Percentiles rank a stretch among this genome's conserved stretches.
These are phyloP conservation scores for Rhododendron ferrugineum DNA, from an alignment of 148 eudicot species.

Conservation along the genomic window DNA sequence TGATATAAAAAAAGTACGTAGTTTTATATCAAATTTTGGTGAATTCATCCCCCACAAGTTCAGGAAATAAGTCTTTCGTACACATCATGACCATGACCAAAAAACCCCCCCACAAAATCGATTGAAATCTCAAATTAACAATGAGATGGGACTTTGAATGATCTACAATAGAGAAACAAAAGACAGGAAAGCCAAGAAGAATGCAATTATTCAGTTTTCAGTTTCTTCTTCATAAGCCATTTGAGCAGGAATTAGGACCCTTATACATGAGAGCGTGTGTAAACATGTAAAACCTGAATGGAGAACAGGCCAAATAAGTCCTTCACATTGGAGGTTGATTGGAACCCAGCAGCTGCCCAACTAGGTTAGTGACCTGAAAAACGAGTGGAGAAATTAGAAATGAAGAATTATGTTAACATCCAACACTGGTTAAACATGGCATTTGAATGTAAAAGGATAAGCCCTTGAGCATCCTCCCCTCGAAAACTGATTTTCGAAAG, in stretches of 20 bases:
- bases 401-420: neutral
- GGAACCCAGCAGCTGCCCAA: constrained; percentile 67
- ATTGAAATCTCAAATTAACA: neutral
- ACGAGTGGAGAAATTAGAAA: neutral
- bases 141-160: neutral
- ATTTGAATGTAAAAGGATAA: neutral
- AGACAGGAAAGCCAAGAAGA: neutral
- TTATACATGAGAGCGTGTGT: neutral
- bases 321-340: constrained; percentile 51
- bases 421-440: neutral
- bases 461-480: neutral
- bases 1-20: neutral
- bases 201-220: neutral
- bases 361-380: constrained; percentile 67
- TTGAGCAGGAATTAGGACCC: neutral
- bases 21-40: neutral
- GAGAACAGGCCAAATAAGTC: neutral
- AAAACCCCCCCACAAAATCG: neutral
- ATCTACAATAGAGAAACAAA: neutral
- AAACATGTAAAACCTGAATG: neutral
- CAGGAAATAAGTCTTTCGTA: neutral
- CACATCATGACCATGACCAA: neutral
- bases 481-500: neutral
- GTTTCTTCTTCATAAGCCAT: neutral
- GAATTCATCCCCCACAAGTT: neutral